Conservation (phyloP, 352 stramenopile genomes). For the Plasmopara viticola region DNA sequence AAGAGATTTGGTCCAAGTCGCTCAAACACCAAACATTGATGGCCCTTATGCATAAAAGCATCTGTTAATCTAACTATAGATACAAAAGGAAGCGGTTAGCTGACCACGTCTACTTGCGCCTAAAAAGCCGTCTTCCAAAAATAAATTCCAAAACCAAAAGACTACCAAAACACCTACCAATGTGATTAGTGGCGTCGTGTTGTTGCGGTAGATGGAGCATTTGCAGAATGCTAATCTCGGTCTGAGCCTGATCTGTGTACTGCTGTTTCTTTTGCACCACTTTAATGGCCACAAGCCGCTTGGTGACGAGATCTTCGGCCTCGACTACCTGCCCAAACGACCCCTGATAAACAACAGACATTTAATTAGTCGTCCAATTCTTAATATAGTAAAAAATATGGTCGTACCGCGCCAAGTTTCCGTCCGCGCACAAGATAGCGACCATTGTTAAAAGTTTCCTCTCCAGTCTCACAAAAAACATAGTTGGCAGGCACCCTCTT, state of each 20-base stretch:
- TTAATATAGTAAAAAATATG: not conserved
- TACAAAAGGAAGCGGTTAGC: conserved; percentile 14
- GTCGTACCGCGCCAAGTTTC: conserved; percentile 64
- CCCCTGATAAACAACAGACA: conserved; percentile 28
- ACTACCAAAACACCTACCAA: conserved; percentile 56
- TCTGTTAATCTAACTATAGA: conserved; percentile 87
- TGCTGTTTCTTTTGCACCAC: conserved; percentile 99
- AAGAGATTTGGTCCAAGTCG: conserved; percentile 95
- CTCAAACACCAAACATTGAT: conserved; percentile 99
- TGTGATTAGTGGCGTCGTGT: conserved; percentile 83
- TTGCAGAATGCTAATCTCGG: conserved; percentile 95
- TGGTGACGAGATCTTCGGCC: conserved; percentile 63
- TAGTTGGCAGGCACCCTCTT: conserved; percentile 54
- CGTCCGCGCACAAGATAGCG: conserved; percentile 67
- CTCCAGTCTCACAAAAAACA: conserved; percentile 38
- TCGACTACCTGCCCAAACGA: conserved; percentile 83
- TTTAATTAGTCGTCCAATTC: conserved; percentile 14
- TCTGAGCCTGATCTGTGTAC: conserved; percentile 95
- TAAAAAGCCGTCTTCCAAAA: conserved; percentile 16
- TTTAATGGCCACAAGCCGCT: conserved; percentile 95
- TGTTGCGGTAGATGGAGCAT: conserved; percentile 73
- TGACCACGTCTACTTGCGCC: not conserved
- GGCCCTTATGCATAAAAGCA: conserved; percentile 93
- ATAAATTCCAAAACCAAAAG: conserved; percentile 15
- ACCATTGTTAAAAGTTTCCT: conserved; percentile 71